Conservation (phyloP, 2,329 filamentous ascomycete species). For the Gnomoniopsis sp. region DNA sequence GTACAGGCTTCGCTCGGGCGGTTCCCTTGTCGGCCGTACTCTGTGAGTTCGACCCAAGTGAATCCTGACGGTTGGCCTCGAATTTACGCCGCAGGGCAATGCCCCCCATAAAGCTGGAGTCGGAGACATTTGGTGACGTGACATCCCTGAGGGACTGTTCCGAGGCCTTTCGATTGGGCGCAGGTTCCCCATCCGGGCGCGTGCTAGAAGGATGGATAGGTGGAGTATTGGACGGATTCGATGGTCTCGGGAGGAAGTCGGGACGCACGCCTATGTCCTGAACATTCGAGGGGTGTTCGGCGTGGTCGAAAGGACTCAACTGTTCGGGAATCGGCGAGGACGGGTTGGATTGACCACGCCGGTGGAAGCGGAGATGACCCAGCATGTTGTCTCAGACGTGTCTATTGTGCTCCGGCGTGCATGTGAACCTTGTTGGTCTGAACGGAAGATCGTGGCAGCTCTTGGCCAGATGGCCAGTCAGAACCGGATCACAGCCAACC, state of each 20-base stretch:
- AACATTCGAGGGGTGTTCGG: constrained; percentile 38
- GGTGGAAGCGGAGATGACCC: constrained; percentile 50
- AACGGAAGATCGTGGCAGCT: background rate
- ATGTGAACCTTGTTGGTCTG: too few species aligned
- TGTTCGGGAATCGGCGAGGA: constrained; percentile 50
- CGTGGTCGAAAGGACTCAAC: constrained; percentile 34
- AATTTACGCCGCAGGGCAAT: constrained; percentile 44
- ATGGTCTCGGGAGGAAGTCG: constrained; percentile 33
- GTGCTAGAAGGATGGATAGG: constrained; percentile 50
- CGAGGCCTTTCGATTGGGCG: constrained; percentile 11
- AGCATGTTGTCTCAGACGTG: constrained; percentile 10
- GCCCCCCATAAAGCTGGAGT: constrained; percentile 52
- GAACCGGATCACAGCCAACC: constrained; percentile 7
- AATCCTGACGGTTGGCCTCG: constrained; percentile 21
- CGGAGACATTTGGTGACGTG: constrained; percentile 32
- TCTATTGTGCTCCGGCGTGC: background rate
- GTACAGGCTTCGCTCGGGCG: constrained; percentile 29
- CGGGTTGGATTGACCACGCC: constrained; percentile 54
- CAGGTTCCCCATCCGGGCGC: constrained; percentile 31
- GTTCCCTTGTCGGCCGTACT: constrained; percentile 16
- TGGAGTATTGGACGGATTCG: constrained; percentile 37
- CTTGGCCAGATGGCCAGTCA: background rate
- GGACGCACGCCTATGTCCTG: constrained; percentile 34
- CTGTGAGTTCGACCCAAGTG: constrained; percentile 8
- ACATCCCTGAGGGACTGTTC: constrained; percentile 18